phyloP scores from a whole-genome alignment of 2,329 filamentous ascomycete genomes.

The Elsinoe necatrix region DNA sequence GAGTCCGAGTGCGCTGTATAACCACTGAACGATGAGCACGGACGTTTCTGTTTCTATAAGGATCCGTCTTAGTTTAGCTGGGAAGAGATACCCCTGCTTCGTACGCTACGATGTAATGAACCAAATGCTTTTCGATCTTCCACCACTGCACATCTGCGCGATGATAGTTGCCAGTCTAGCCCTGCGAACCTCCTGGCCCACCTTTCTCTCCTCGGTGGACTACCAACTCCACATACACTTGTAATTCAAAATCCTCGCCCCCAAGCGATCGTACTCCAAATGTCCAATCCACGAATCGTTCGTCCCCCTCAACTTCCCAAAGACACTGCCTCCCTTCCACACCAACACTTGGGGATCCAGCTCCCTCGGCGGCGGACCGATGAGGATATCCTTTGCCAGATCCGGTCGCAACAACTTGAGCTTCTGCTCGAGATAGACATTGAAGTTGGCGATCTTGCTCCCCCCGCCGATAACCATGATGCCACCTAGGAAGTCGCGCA shows the following conservation, averaged over 20 bases:
- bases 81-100: slow-evolving; percentile 1
- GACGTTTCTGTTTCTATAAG: not conserved
- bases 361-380: slow-evolving; percentile 69
- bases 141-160: no score
- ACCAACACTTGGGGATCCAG: slow-evolving; percentile 95
- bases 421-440: slow-evolving; percentile 72
- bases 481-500: slow-evolving; percentile 77
- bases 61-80: not conserved
- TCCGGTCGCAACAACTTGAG: slow-evolving; percentile 57
- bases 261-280: slow-evolving; percentile 80
- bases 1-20: slow-evolving; percentile 30
- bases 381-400: slow-evolving; percentile 59
- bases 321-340: slow-evolving; percentile 97
- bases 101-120: not conserved
- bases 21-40: not conserved
- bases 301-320: slow-evolving; percentile 73
- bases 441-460: slow-evolving; percentile 70
- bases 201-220: not conserved
- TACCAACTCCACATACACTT: slow-evolving; percentile 61
- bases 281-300: slow-evolving; percentile 94
- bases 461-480: slow-evolving; percentile 89
- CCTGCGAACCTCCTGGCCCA: no score
- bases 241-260: slow-evolving; percentile 72
- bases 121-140: not conserved
- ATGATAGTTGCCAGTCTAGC: no score